Percentiles rank a stretch among this genome's conserved stretches.
phyloP scores from a whole-genome alignment of 345 rosid genomes.

The Arabidopsis thaliana region DNA sequence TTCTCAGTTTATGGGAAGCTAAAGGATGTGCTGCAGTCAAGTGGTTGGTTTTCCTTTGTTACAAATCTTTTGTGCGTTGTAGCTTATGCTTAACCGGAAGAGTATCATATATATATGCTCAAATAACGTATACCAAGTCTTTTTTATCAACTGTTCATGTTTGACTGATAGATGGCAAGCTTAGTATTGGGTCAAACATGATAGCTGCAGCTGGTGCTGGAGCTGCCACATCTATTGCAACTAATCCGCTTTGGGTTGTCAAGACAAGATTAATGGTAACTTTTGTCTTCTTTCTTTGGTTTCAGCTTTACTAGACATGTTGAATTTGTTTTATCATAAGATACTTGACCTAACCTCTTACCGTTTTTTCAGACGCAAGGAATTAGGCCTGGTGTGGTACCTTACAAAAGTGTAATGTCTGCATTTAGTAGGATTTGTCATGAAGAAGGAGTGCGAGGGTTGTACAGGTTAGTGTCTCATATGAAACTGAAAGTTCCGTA shows the following conservation, averaged over 20 bases:
- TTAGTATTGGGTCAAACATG: conserved; percentile 76
- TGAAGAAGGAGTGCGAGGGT: conserved; percentile 91
- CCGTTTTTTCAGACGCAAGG: conserved; percentile 60
- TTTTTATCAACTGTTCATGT: not conserved
- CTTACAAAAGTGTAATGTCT: conserved; percentile 74
- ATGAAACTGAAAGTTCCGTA: not conserved
- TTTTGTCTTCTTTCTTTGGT: conserved; percentile 27
- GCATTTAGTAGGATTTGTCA: conserved; percentile 76
- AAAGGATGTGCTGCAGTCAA: conserved; percentile 67
- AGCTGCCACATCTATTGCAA: conserved; percentile 80
- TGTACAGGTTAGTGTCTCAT: conserved; percentile 71
- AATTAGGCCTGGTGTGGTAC: conserved; percentile 75
- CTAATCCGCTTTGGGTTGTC: conserved; percentile 99
- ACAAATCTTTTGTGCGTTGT: conserved; percentile 4
- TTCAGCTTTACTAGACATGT: not conserved
- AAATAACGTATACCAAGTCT: not conserved
- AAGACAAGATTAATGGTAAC: conserved; percentile 95
- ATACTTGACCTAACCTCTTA: conserved; percentile 4
- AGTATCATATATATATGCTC: not conserved
- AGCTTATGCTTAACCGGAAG: not conserved
- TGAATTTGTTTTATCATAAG: not conserved
- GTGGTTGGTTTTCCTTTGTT: conserved; percentile 61
- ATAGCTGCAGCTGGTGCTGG: conserved; percentile 97
- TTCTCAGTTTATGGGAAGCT: conserved; percentile 80
- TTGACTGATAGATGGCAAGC: conserved; percentile 58